These are phyloP conservation scores for Hanseniaspora taiwanica DNA, from an alignment of 805 yeast genomes.

Conservation along the genomic window DNA sequence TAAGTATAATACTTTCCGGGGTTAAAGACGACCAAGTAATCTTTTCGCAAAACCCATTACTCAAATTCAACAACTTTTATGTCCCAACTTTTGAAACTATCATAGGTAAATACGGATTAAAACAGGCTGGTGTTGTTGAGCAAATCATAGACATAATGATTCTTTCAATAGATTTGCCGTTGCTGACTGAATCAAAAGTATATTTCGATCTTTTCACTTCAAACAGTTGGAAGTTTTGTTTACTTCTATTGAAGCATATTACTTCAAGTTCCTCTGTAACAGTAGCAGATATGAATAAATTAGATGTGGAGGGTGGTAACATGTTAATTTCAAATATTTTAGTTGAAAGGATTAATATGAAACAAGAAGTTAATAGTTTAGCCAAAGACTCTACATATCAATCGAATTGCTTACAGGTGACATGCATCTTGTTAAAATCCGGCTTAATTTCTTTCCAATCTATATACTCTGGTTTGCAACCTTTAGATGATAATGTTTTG, in stretches of 20 bases:
- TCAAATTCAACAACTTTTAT: neutral
- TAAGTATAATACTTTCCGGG: neutral
- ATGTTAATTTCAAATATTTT: slow-evolving; percentile 40
- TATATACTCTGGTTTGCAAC: slow-evolving; percentile 43
- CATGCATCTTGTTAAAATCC: slow-evolving; percentile 49
- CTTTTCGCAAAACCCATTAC: neutral
- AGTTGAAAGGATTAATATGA: slow-evolving; percentile 31
- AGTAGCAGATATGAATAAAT: slow-evolving; percentile 17
- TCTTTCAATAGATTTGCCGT: neutral
- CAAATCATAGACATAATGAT: neutral
- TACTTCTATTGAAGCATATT: neutral
- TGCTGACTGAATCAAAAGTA: neutral
- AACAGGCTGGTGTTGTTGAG: neutral
- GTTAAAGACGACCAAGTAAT: neutral
- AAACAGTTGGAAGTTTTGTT: neutral
- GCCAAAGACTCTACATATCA: slow-evolving; percentile 1
- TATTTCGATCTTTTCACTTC: neutral
- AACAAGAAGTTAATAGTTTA: too few species aligned
- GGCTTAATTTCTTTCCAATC: slow-evolving; percentile 54
- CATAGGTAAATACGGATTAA: neutral
- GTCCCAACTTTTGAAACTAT: neutral
- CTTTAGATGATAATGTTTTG: slow-evolving; percentile 35
- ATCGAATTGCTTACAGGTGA: slow-evolving; percentile 28
- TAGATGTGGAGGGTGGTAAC: slow-evolving; percentile 38
- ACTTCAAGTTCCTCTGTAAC: slow-evolving; percentile 36